These are phyloP conservation scores for Yamadazyma insecticola DNA, from an alignment of 805 yeast species.

Conservation along the genomic window DNA sequence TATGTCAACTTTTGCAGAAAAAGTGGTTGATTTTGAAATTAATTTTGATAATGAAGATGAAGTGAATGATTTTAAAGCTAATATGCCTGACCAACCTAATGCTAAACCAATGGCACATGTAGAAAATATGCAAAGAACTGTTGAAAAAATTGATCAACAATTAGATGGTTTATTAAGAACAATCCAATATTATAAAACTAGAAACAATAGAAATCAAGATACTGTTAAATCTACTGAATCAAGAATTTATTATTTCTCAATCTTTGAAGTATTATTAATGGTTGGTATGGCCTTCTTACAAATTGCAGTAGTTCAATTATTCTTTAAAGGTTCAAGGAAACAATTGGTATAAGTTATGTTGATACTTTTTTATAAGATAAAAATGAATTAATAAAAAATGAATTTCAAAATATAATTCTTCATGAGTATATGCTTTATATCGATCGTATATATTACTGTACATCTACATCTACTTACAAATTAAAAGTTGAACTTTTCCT, in stretches of 20 bases:
- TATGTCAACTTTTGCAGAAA: conserved; percentile 77
- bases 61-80: conserved; percentile 46
- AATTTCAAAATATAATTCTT: too few relatives aligned
- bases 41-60: conserved; percentile 45
- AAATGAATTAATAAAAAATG: too few relatives aligned
- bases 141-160: conserved; percentile 55
- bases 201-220: conserved; percentile 88
- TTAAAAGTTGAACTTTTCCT: too few relatives aligned
- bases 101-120: conserved; percentile 48
- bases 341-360: conserved; percentile 58
- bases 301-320: conserved; percentile 61
- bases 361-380: too few relatives aligned
- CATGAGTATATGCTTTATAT: too few relatives aligned
- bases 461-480: too few relatives aligned
- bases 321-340: conserved; percentile 68
- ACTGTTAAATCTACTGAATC: conserved; percentile 78
- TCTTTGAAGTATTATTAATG: conserved; percentile 66
- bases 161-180: conserved; percentile 52
- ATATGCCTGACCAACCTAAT: conserved; percentile 52
- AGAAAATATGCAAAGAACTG: conserved; percentile 48
- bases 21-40: conserved; percentile 80
- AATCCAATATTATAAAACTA: conserved; percentile 79
- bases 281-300: conserved; percentile 72
- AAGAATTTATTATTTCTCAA: conserved; percentile 72
- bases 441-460: too few relatives aligned